These are phyloP conservation scores for Lepraria neglecta DNA, from an alignment of 495 filamentous ascomycete genomes.

Conservation along the genomic window DNA sequence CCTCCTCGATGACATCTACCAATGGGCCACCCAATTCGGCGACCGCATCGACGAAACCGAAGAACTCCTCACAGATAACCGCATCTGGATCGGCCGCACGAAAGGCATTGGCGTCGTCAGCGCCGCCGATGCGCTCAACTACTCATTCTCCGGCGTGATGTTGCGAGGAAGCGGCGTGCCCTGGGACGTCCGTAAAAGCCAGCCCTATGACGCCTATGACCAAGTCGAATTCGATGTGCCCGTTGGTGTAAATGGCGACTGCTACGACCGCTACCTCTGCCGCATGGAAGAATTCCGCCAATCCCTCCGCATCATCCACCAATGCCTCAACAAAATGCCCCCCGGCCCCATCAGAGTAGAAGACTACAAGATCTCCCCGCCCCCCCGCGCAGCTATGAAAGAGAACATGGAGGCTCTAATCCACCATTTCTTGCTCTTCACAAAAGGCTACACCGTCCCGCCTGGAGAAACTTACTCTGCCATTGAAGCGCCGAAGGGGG, in stretches of 20 bases:
- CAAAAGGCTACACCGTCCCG: constrained; percentile 96
- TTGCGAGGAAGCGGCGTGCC: constrained; percentile 94
- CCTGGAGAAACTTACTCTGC: constrained; percentile 96
- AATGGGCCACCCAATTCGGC: constrained; percentile 99
- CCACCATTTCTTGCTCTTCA: constrained; percentile 97
- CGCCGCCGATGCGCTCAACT: constrained; percentile 89
- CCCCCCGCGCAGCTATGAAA: constrained; percentile 97
- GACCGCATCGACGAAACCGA: constrained; percentile 99
- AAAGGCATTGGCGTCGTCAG: constrained; percentile 86
- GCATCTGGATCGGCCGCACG: constrained; percentile 94
- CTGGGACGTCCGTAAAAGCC: constrained; percentile 92
- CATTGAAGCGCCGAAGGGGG: constrained; percentile 98
- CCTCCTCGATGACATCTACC: constrained; percentile 97
- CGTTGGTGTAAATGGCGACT: constrained; percentile 94
- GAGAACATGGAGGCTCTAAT: constrained; percentile 99
- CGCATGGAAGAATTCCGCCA: constrained; percentile 99
- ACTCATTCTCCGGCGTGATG: constrained; percentile 96
- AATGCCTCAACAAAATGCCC: constrained; percentile 99
- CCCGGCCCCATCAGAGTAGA: constrained; percentile 88
- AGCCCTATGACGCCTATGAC: constrained; percentile 96
- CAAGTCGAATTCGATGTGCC: constrained; percentile 98
- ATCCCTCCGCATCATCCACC: constrained; percentile 93
- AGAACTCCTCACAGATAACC: constrained; percentile 97
- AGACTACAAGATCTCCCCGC: constrained; percentile 98
- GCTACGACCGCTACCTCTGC: constrained; percentile 98